Conservation (phyloP, 1,139 yeast species). For the Candida glucosophila region DNA sequence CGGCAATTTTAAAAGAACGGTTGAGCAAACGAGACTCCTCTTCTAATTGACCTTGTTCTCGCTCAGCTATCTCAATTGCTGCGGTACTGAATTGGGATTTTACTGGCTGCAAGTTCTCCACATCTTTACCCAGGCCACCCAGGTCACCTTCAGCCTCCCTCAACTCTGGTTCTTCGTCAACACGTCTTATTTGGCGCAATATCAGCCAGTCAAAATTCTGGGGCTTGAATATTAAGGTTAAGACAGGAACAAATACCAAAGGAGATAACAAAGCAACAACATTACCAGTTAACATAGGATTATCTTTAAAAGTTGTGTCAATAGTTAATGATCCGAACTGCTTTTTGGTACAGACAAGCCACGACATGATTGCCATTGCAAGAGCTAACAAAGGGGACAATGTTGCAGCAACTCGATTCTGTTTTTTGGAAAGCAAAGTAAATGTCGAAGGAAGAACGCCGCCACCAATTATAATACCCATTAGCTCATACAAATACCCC, state of each 20-base stretch:
- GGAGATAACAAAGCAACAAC: constrained; percentile 76
- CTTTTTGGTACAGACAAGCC: constrained; percentile 55
- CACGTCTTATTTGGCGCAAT: constrained; percentile 49
- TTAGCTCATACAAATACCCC: constrained; percentile 79
- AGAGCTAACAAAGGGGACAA: constrained; percentile 58
- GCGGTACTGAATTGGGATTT: constrained; percentile 28
- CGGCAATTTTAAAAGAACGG: constrained; percentile 48
- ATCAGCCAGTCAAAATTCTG: constrained; percentile 69
- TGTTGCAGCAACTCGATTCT: constrained; percentile 54
- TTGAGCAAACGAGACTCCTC: constrained; percentile 38
- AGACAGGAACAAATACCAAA: constrained; percentile 53
- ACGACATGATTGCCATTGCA: constrained; percentile 50
- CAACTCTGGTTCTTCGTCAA: constrained; percentile 60
- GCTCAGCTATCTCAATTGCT: constrained; percentile 36
- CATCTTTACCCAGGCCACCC: constrained; percentile 16
- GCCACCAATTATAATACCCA: constrained; percentile 82
- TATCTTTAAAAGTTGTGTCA: constrained; percentile 61
- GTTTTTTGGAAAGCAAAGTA: constrained; percentile 61
- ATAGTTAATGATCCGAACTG: constrained; percentile 48
- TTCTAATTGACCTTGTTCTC: constrained; percentile 25
- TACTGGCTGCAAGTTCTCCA: constrained; percentile 29
- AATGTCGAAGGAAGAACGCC: constrained; percentile 75
- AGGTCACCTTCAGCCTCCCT: constrained; percentile 26
- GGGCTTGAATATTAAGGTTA: constrained; percentile 56
- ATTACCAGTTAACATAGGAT: constrained; percentile 82